Evolutionary conservation across 805 yeast genomes (phyloP), one percentile per base, ranked within the genome.

Genomic region (Candida parachauliodes): DNA sequence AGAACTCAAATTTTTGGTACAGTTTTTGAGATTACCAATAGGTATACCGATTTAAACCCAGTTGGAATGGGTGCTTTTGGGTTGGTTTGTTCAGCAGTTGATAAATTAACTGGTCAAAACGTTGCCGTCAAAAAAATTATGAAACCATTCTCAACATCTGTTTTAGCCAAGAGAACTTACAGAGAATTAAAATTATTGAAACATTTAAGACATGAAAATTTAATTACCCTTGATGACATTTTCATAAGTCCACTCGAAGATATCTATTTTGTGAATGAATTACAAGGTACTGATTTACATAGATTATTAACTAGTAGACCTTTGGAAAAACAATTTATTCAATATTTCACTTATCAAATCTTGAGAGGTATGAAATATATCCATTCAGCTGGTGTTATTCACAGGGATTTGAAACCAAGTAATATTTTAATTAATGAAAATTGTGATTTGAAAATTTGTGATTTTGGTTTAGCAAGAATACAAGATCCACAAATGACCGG

Each of bases 51-150:
- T 55, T 73, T 93, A 44, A 91, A 88, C 55, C 98, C 99, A 2
- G 96, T 93, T 35, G 99, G 99, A 0, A 93, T 93, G 99, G 99
- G 99, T 18, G 98, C 98, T 6, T 93, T 93, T 59, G 99, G 99
- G 4, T 74, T 93, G 14, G 99, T 93, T 27, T 93, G 98, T 48
- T 88, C 96, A 7, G 99, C 98, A 1, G 78, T 82, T 40, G 98
- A 93, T 62, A 86, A 82, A 49, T 74, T 89, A 43, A 88, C 96
- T 0, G 81, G 79, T 38, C 96, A 89, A 60, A 87, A 83, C 49
- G 98, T 93, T 25, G 99, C 99, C 33, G 93, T 93, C 44, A 93
- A 93, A 61, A 93, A 93, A 68, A 91, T 93, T 51, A 87, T 91
- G 96, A 91, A 88, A 59, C 98, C 99, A 0, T 93, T 93, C 59